Evolutionary conservation across 495 filamentous ascomycete species (phyloP).

Genomic region (Aspergillus biplanus): DNA sequence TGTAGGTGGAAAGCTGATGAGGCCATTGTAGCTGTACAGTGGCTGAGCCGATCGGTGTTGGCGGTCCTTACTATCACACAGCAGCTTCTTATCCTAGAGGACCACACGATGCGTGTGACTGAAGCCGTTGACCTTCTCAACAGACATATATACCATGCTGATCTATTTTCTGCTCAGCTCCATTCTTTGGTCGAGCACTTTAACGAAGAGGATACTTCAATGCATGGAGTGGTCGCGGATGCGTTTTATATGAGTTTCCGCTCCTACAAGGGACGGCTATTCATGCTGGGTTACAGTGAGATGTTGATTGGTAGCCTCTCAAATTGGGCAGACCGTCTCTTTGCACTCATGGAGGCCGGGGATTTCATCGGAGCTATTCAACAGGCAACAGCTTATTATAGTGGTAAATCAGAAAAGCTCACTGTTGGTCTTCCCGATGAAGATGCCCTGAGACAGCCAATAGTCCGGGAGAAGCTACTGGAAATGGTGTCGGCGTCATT

Average conservation of each 20-base stretch:
- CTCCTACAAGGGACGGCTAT: slow-evolving; percentile 90
- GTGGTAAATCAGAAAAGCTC: slow-evolving; percentile 83
- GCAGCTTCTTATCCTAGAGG: slow-evolving; percentile 88
- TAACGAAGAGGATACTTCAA: slow-evolving; percentile 82
- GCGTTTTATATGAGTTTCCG: slow-evolving; percentile 98
- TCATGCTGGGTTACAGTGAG: slow-evolving; percentile 88
- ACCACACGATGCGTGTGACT: slow-evolving; percentile 82
- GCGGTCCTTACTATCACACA: slow-evolving; percentile 93
- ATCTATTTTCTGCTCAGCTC: slow-evolving; percentile 84
- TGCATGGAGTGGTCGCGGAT: slow-evolving; percentile 96
- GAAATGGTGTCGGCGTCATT: slow-evolving; percentile 95
- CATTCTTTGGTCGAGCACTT: slow-evolving; percentile 82
- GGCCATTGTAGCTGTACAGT: slow-evolving; percentile 94
- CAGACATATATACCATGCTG: slow-evolving; percentile 88
- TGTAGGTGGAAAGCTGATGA: slow-evolving; percentile 94
- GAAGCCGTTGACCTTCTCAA: slow-evolving; percentile 92
- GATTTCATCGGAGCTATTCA: slow-evolving; percentile 90
- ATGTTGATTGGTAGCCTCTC: slow-evolving; percentile 86
- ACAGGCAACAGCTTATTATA: slow-evolving; percentile 89
- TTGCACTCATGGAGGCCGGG: slow-evolving; percentile 93
- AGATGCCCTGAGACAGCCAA: slow-evolving; percentile 68
- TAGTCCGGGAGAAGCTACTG: slow-evolving; percentile 86
- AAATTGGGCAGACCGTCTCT: slow-evolving; percentile 97
- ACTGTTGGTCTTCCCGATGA: slow-evolving; percentile 94
- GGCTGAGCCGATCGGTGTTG: slow-evolving; percentile 92